Percentiles rank a stretch among this genome's conserved stretches.
phyloP scores from a whole-genome alignment of 2,329 filamentous ascomycete species.

The Myriosclerotinia curreyana region DNA sequence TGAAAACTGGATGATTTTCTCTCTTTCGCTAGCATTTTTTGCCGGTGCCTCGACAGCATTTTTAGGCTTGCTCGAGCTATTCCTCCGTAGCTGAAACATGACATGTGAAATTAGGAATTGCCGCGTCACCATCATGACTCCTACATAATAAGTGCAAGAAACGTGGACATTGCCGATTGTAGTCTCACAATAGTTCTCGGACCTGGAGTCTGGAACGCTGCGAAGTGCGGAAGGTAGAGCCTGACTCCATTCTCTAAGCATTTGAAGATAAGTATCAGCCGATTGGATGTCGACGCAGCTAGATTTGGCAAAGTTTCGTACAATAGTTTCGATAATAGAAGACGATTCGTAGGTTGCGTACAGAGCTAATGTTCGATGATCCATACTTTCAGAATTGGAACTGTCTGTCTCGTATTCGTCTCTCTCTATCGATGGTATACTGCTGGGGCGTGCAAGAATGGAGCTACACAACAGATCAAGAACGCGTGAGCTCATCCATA shows the following conservation, averaged over 20 bases:
- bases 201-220: neutral
- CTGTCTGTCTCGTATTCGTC: constrained; percentile 14
- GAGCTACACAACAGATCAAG: constrained; percentile 14
- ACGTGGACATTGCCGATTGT: constrained; percentile 14
- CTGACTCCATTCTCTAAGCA: constrained; percentile 10
- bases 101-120: constrained; percentile 11
- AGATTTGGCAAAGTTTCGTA: constrained; percentile 1
- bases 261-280: constrained; percentile 13
- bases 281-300: constrained; percentile 4
- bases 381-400: neutral
- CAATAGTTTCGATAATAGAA: constrained; percentile 11
- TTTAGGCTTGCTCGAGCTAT: constrained; percentile 4
- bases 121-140: constrained; percentile 14
- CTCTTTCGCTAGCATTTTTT: neutral
- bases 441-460: constrained; percentile 15
- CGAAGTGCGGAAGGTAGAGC: constrained; percentile 16
- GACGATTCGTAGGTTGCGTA: constrained; percentile 8
- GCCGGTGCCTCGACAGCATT: neutral
- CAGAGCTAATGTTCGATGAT: constrained; percentile 7
- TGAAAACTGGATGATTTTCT: neutral
- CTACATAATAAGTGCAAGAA: constrained; percentile 11
- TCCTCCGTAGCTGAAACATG: constrained; percentile 6
- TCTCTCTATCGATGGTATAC: constrained; percentile 14
- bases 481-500: constrained; percentile 17
- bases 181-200: neutral